These are phyloP conservation scores for Phytophthora rubi DNA, from an alignment of 352 stramenopile species.

Conservation along the genomic window DNA sequence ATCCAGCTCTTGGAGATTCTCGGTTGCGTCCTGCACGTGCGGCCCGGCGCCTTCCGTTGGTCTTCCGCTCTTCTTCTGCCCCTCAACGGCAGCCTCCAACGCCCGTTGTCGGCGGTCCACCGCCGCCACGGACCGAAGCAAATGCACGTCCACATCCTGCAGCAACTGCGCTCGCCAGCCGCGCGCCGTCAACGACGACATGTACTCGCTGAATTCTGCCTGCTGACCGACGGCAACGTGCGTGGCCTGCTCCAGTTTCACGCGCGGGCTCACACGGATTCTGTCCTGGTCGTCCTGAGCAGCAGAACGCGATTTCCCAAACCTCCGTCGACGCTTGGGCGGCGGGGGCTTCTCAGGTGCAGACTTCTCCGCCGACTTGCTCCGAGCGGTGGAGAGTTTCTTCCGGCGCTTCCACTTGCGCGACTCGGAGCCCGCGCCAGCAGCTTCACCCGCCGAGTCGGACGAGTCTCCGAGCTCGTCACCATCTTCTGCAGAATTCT, in stretches of 20 bases:
- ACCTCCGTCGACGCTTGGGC: constrained; percentile 10
- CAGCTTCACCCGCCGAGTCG: constrained; percentile 1
- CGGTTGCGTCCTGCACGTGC: constrained; percentile 27
- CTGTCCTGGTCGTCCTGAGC: constrained; percentile 4
- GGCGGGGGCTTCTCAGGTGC: neutral
- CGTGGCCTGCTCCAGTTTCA: constrained; percentile 24
- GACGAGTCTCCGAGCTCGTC: constrained; percentile 9
- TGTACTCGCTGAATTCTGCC: constrained; percentile 34
- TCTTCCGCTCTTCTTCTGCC: constrained; percentile 15
- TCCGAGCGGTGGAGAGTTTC: constrained; percentile 36
- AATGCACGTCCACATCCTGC: constrained; percentile 39
- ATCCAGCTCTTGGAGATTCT: constrained; percentile 38
- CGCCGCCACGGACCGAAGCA: constrained; percentile 31
- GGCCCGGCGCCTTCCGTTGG: constrained; percentile 27
- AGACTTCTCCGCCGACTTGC: constrained; percentile 18
- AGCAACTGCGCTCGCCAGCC: constrained; percentile 40
- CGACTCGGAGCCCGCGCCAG: constrained; percentile 6
- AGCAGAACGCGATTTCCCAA: constrained; percentile 8
- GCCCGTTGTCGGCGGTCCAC: constrained; percentile 30
- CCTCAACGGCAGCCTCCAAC: constrained; percentile 3
- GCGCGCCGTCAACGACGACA: constrained; percentile 28
- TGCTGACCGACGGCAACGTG: constrained; percentile 22
- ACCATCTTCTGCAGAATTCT: constrained; percentile 9
- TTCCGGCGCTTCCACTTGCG: constrained; percentile 47
- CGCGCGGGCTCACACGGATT: constrained; percentile 17